phyloP scores from a whole-genome alignment of 129 eudicot species.

The Ambrosia artemisiifolia region DNA sequence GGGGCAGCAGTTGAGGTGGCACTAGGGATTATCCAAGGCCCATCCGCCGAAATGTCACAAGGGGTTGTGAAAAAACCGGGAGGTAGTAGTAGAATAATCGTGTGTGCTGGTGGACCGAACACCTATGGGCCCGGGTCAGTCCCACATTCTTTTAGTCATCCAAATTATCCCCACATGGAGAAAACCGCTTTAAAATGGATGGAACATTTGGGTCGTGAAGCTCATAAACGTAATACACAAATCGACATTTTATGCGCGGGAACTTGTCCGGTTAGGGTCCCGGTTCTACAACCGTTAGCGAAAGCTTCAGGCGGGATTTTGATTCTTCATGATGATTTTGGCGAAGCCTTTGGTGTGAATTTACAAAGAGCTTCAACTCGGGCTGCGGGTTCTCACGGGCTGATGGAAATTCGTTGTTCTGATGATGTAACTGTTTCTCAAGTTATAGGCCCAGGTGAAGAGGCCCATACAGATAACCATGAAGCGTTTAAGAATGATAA shows the following conservation, averaged over 20 bases:
- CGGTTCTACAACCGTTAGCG: conserved; percentile 79
- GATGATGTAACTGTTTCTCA: conserved; percentile 64
- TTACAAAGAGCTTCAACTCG: conserved; percentile 83
- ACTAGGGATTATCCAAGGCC: conserved; percentile 78
- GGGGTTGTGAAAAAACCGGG: conserved; percentile 82
- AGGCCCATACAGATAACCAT: conserved; percentile 60
- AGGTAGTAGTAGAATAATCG: conserved; percentile 77
- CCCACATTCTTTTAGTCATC: conserved; percentile 77
- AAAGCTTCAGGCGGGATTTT: conserved; percentile 91
- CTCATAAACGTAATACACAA: conserved; percentile 56
- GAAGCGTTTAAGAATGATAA: conserved; percentile 71
- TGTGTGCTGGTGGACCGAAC: conserved; percentile 92
- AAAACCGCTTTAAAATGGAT: conserved; percentile 86
- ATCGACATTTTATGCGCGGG: conserved; percentile 91
- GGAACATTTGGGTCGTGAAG: conserved; percentile 86
- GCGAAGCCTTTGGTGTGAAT: conserved; percentile 96
- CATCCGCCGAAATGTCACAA: conserved; percentile 82
- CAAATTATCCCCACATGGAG: conserved; percentile 90
- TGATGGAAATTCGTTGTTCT: conserved; percentile 85
- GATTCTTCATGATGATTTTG: conserved; percentile 90
- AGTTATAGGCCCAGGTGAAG: conserved; percentile 96
- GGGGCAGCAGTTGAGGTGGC: conserved; percentile 92
- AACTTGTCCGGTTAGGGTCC: conserved; percentile 83
- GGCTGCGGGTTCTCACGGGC: conserved; percentile 88
- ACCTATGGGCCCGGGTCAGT: conserved; percentile 93